Evolutionary conservation across 2,329 filamentous ascomycete species (phyloP).

Genomic region (Scorias spongiosa): DNA sequence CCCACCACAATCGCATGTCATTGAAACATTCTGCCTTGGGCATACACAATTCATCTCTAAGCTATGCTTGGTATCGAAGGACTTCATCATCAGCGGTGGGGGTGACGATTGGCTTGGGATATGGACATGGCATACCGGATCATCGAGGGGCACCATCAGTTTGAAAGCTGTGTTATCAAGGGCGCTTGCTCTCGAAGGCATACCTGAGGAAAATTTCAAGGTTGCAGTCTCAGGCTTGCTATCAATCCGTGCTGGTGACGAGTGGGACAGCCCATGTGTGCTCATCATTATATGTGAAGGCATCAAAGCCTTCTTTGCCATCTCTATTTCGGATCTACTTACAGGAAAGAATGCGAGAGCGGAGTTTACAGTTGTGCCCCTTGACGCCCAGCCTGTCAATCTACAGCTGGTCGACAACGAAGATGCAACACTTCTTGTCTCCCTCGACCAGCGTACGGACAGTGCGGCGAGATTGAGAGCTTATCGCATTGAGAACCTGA

Average conservation of each 20-base stretch:
- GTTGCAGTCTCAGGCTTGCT: slow-evolving; percentile 39
- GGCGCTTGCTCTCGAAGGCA: slow-evolving; percentile 1
- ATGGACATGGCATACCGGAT: slow-evolving; percentile 62
- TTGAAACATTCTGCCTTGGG: slow-evolving; percentile 78
- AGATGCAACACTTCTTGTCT: slow-evolving; percentile 3
- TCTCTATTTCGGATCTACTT: neutral
- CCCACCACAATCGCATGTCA: slow-evolving; percentile 69
- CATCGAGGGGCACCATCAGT: slow-evolving; percentile 39
- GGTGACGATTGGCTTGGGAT: slow-evolving; percentile 65
- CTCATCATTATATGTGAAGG: slow-evolving; percentile 5
- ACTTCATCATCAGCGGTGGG: slow-evolving; percentile 69
- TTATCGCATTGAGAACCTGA: neutral
- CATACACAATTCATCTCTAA: slow-evolving; percentile 74
- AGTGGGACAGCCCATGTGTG: slow-evolving; percentile 1
- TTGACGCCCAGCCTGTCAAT: slow-evolving; percentile 6
- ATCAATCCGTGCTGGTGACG: slow-evolving; percentile 13
- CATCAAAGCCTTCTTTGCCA: slow-evolving; percentile 4
- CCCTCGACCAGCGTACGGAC: slow-evolving; percentile 6
- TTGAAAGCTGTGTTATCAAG: slow-evolving; percentile 20
- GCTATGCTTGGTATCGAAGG: slow-evolving; percentile 44
- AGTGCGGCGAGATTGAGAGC: slow-evolving; percentile 2
- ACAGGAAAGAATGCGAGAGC: neutral
- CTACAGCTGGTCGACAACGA: slow-evolving; percentile 4
- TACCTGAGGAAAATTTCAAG: slow-evolving; percentile 2
- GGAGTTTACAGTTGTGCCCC: neutral